These are phyloP conservation scores for Fraxinus angustifolia DNA, from an alignment of 305 asterid species.

Conservation along the genomic window DNA sequence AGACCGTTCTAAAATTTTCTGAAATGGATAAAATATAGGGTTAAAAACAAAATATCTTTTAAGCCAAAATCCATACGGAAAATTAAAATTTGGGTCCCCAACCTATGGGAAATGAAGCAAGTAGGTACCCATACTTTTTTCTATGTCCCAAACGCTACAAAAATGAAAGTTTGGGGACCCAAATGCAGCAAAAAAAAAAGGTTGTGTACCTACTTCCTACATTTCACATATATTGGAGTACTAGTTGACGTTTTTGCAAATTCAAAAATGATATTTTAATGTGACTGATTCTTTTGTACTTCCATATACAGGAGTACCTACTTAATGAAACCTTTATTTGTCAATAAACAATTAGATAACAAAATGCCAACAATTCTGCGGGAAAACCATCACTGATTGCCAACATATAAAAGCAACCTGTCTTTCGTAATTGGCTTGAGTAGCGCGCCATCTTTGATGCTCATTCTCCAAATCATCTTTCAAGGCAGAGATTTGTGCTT, in stretches of 20 bases:
- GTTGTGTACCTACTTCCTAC: background rate
- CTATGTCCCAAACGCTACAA: background rate
- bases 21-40: background rate
- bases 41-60: background rate
- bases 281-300: background rate
- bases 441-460: constrained; percentile 68
- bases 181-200: background rate
- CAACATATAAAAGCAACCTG: constrained; percentile 48
- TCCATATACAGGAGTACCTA: background rate
- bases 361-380: background rate
- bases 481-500: constrained; percentile 59
- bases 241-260: background rate
- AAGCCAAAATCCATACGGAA: background rate
- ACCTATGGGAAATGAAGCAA: background rate
- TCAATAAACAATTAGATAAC: background rate
- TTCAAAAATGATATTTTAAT: background rate
- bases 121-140: background rate
- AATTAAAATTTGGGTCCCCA: background rate
- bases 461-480: constrained; percentile 79
- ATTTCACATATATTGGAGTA: background rate
- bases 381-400: constrained; percentile 3
- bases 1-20: background rate
- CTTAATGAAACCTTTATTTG: background rate
- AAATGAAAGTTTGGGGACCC: background rate
- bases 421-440: constrained; percentile 91